Evolutionary conservation across 164 flowering plant genomes (phyloP).

Genomic region (Brasenia schreberi): DNA sequence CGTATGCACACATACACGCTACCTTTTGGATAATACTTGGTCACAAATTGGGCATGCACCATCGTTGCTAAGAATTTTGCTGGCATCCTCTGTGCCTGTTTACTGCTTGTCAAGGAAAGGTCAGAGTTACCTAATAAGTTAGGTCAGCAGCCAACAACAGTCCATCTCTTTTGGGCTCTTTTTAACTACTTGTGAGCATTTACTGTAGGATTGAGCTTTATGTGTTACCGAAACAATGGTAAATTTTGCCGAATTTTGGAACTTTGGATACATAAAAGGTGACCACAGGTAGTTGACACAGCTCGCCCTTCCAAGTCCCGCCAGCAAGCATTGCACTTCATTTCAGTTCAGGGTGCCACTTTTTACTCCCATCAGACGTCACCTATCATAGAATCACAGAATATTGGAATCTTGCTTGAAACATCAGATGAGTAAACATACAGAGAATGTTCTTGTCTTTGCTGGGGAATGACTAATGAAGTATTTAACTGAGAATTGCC

Average conservation of each 20-base stretch:
- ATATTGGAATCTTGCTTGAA: not conserved
- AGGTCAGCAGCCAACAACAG: not conserved
- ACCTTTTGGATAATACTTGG: conserved; percentile 94
- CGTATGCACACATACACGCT: conserved; percentile 3
- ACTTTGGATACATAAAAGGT: conserved; percentile 64
- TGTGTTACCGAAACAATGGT: not conserved
- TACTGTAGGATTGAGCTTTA: no score
- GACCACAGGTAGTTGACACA: conserved; percentile 72
- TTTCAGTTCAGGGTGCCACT: conserved; percentile 13
- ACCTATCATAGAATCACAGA: not conserved
- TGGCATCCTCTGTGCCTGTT: conserved; percentile 88
- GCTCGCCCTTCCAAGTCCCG: conserved; percentile 81
- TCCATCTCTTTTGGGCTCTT: no score
- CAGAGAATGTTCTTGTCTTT: not conserved
- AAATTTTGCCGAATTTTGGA: not conserved
- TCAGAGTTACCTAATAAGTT: not conserved
- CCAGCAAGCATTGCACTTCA: conserved; percentile 97
- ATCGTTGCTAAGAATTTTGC: conserved; percentile 77
- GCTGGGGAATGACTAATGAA: not conserved
- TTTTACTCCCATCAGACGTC: not conserved
- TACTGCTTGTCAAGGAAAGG: conserved; percentile 26
- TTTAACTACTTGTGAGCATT: no score
- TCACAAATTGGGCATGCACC: conserved; percentile 97
- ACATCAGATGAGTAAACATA: not conserved
- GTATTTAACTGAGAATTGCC: no score